phyloP scores from a whole-genome alignment of 768 basidiomycete genomes.

The Leccinum fibrillosum region DNA sequence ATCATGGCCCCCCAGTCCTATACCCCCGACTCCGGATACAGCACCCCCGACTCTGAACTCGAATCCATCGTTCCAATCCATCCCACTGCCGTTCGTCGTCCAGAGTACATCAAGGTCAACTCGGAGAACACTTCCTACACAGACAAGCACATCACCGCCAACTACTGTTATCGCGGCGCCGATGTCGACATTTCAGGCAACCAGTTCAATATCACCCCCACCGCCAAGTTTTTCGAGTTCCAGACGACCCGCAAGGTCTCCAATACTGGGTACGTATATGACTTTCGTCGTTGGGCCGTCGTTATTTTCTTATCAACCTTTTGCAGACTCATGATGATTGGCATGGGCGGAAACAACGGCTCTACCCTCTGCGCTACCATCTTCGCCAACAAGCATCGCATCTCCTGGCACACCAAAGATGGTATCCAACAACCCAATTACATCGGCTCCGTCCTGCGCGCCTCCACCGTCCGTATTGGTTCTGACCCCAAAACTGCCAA shows the following conservation, averaged over 20 bases:
- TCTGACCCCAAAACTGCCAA: conserved; percentile 74
- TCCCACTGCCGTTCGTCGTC: conserved; percentile 81
- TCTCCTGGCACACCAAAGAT: conserved; percentile 91
- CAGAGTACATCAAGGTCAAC: conserved; percentile 73
- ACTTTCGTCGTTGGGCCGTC: neutral
- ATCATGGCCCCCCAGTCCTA: conserved; percentile 50
- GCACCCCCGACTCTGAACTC: conserved; percentile 68
- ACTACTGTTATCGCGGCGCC: conserved; percentile 78
- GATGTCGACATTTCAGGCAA: conserved; percentile 68
- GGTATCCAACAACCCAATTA: conserved; percentile 95
- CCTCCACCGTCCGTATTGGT: conserved; percentile 92
- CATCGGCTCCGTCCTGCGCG: conserved; percentile 94
- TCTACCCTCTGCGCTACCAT: conserved; percentile 91
- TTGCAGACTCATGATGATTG: conserved; percentile 90
- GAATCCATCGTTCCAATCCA: conserved; percentile 72
- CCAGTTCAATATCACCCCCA: conserved; percentile 76
- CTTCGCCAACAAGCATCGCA: conserved; percentile 93
- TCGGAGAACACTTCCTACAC: conserved; percentile 80
- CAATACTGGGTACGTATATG: conserved; percentile 80
- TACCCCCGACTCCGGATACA: conserved; percentile 53
- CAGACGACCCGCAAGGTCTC: conserved; percentile 81
- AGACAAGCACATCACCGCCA: conserved; percentile 78
- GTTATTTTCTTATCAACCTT: neutral
- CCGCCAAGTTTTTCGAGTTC: conserved; percentile 82
- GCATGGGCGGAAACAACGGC: conserved; percentile 97